Base-by-base conservation (phyloP, 1,284 basidiomycete species). In the Leccinum holopus region DNA sequence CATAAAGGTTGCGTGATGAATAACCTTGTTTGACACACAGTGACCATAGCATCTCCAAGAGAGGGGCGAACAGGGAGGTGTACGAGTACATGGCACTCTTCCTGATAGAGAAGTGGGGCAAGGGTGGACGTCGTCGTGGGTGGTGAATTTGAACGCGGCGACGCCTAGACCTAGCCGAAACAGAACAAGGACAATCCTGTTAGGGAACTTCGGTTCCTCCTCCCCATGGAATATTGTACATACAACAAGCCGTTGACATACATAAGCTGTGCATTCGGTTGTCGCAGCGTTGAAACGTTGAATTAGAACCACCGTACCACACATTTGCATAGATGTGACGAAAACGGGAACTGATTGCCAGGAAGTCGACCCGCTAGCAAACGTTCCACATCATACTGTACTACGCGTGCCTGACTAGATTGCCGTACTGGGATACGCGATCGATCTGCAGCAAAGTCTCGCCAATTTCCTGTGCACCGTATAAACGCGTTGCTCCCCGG, bases 21-120 rank as follows among this genome's bases (percentile, higher is more conserved):
- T 66, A 41, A n/a, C 51, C 21, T 63, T 25, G 18, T 12, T 18
- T 10, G 60, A 32, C 49, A 35, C 64, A 59, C 73, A 95, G 94
- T 69, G 91, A 94, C 72, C 94, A 97, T 70, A 73, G 79, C 21
- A 95, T 97, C 64, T 74, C 66, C 21, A 84, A 78, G 62, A 80
- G 95, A 55, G 91, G 90, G 2, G 96, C 91, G 4, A 85, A 91
- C 68, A 77, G 89, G 63, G 96, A 97, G 77, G 78, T 98, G 61
- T 91, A 90, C 68, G 90, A 97, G 78, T 97, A 85, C 78, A 85
- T 98, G 86, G 88, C 88, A 1, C 80, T 77, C 25, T 98, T 95
- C 77, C 78, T 99, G 63, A 68, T 87, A 1, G 93, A 96, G 76
- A 93, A 92, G 71, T 98, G 96, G 95, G 95, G 95, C 21, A 88